Percentiles rank a stretch among this genome's conserved stretches.
Evolutionary conservation across 345 rosid genomes (phyloP).

Genomic region (Draba incana): DNA sequence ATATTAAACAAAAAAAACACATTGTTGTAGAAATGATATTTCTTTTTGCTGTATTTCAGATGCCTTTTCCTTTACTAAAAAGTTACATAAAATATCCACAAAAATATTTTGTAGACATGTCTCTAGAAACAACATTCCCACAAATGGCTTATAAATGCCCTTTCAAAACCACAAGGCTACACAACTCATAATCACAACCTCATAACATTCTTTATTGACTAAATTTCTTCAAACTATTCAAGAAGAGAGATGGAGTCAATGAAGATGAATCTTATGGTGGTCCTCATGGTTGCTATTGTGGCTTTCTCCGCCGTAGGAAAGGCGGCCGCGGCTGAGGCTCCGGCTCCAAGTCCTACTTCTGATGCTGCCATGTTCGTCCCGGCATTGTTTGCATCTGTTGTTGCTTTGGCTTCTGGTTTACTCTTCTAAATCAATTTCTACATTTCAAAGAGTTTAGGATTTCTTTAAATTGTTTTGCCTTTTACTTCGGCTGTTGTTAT

Average conservation of each 20-base stretch:
- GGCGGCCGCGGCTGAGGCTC: slow-evolving; percentile 39
- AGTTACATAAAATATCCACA: slow-evolving; percentile 15
- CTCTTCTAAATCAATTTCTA: slow-evolving; percentile 36
- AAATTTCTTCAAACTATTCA: slow-evolving; percentile 8
- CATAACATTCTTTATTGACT: slow-evolving; percentile 1
- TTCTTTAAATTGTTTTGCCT: background rate
- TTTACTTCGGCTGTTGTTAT: slow-evolving; percentile 12
- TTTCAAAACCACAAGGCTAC: slow-evolving; percentile 27
- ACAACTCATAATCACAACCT: slow-evolving; percentile 25
- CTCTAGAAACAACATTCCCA: slow-evolving; percentile 19
- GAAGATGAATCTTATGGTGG: slow-evolving; percentile 41
- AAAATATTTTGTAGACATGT: slow-evolving; percentile 15
- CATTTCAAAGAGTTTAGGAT: slow-evolving; percentile 23
- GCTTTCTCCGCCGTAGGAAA: slow-evolving; percentile 44
- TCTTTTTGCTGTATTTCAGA: slow-evolving; percentile 25
- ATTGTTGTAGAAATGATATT: too few species aligned
- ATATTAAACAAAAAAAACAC: too few species aligned
- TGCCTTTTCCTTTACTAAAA: slow-evolving; percentile 38
- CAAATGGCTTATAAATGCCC: slow-evolving; percentile 33
- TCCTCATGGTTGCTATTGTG: slow-evolving; percentile 38
- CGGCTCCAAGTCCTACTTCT: slow-evolving; percentile 48
- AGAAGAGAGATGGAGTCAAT: slow-evolving; percentile 36
- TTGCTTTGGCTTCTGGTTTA: slow-evolving; percentile 42
- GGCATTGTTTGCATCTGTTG: slow-evolving; percentile 43
- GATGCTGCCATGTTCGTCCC: slow-evolving; percentile 43